phyloP scores from a whole-genome alignment of 2,329 filamentous ascomycete species.

The Zelopaecilomyces penicillatus region DNA sequence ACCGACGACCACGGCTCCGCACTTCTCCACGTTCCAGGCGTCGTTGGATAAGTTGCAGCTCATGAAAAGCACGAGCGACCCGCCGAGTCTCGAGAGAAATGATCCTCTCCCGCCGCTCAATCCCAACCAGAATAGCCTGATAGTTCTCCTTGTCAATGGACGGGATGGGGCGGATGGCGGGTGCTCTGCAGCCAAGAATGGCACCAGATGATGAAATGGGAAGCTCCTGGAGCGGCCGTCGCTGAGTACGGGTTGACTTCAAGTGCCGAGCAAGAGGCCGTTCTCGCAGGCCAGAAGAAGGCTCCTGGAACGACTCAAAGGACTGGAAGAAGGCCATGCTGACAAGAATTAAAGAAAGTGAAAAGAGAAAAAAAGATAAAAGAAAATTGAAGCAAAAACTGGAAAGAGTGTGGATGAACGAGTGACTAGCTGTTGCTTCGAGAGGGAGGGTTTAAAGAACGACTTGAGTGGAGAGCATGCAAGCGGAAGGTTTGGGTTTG shows the following conservation, averaged over 20 bases:
- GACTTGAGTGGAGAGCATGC: too few relatives aligned
- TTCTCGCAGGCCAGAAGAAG: too few relatives aligned
- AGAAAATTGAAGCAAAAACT: neutral
- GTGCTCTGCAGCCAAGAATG: constrained; percentile 13
- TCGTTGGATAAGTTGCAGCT: constrained; percentile 4
- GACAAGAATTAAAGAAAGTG: too few relatives aligned
- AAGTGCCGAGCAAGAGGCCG: too few relatives aligned
- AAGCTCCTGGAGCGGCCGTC: constrained; percentile 20
- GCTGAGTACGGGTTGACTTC: constrained; percentile 10
- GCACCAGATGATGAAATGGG: constrained; percentile 15
- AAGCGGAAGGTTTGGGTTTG: too few relatives aligned
- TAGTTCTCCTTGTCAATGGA: constrained; percentile 21
- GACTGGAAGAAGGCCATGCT: too few relatives aligned
- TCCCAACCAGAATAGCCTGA: constrained; percentile 9
- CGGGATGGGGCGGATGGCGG: constrained; percentile 16
- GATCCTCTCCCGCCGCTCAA: constrained; percentile 10
- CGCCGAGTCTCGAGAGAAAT: constrained; percentile 5
- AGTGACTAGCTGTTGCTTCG: too few relatives aligned
- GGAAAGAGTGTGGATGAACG: neutral
- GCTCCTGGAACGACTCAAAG: too few relatives aligned
- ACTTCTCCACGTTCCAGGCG: neutral
- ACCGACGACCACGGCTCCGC: neutral
- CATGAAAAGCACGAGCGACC: constrained; percentile 6
- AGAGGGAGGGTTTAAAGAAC: too few relatives aligned
- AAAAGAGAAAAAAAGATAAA: neutral